Base-by-base conservation (phyloP, 2,329 filamentous ascomycete genomes). In the Annulohypoxylon truncatum region DNA sequence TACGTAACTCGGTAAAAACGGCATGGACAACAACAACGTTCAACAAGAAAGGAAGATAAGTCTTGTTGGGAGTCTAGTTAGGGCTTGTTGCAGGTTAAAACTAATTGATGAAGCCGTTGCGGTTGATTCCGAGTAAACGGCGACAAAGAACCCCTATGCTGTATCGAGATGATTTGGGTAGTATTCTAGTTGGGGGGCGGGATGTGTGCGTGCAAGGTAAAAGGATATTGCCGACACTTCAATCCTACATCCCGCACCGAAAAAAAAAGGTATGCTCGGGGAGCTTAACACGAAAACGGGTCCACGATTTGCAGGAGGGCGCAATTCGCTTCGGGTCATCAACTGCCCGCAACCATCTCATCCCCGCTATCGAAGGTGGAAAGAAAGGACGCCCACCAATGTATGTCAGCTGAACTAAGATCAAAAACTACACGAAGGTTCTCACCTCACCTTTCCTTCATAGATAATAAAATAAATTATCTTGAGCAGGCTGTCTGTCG, bases 331-430 rank as follows among this genome's bases (percentile, higher is more conserved):
- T 10, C 35, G 24, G 26, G 26, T 42, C 13, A 48, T 48, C 24
- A 29, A 42, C 9, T 44, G 15, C 10, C 35, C 52, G 40, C 31
- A 26, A 18, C 9, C 18, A 54, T 54, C 8, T 38, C 15, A 20
- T 44, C 20, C 7, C 24, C 15, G 12, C 9, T 20, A 28, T 20
- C 38, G 8, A 15, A 44, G 6, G 12, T 6, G 26, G 38, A 10
- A 40, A 5, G 28, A n/a, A 10, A 40, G 10, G 28, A n/a, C n/a
- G 20, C 26, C 44, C 52, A n/a, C 26, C 10, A 29, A 44, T 18
- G 35, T 54, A 40, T 31, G 38, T 54, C 35, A 54, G 52, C 52
- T 54, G 24, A 31, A 54, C 35, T 54, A 54, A 54, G 38, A 54
- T 54, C 18, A 28, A 44, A 18, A 31, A 24, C 35, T 13, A 9